These are phyloP conservation scores for Podospora sp. DNA, from an alignment of 495 filamentous ascomycete species.

Conservation along the genomic window DNA sequence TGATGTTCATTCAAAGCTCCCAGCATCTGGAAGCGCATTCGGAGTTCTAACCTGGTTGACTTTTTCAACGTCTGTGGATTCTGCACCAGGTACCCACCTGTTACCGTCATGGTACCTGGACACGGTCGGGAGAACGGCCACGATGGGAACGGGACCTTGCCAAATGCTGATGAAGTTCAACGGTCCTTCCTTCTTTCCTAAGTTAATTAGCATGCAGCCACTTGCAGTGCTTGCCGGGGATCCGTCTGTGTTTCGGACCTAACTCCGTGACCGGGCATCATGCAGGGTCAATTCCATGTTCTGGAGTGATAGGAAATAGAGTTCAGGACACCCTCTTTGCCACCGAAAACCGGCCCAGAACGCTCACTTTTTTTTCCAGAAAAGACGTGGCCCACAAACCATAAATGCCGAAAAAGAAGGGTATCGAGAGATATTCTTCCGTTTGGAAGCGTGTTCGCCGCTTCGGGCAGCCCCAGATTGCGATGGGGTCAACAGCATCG, in stretches of 20 bases:
- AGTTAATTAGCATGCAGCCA: too few relatives aligned
- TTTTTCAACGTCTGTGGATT: constrained; percentile 6
- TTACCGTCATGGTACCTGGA: not conserved
- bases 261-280: not conserved
- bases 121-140: not conserved
- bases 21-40: constrained; percentile 15
- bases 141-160: not conserved
- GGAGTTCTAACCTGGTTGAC: too few relatives aligned
- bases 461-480: not conserved
- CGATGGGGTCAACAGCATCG: not conserved
- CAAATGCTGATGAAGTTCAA: not conserved
- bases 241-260: too few relatives aligned
- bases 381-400: not conserved
- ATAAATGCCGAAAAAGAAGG: not conserved
- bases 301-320: not conserved
- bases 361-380: not conserved
- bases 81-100: not conserved
- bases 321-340: not conserved
- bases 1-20: constrained; percentile 5
- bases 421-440: not conserved
- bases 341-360: not conserved
- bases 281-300: not conserved
- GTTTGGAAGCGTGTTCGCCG: not conserved
- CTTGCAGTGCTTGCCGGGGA: not conserved
- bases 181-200: not conserved